A percentile compares a stretch with the other conserved stretches of the same genome.
These are phyloP conservation scores for Phytophthora hibernalis DNA, from an alignment of 352 stramenopile species.

Conservation along the genomic window DNA sequence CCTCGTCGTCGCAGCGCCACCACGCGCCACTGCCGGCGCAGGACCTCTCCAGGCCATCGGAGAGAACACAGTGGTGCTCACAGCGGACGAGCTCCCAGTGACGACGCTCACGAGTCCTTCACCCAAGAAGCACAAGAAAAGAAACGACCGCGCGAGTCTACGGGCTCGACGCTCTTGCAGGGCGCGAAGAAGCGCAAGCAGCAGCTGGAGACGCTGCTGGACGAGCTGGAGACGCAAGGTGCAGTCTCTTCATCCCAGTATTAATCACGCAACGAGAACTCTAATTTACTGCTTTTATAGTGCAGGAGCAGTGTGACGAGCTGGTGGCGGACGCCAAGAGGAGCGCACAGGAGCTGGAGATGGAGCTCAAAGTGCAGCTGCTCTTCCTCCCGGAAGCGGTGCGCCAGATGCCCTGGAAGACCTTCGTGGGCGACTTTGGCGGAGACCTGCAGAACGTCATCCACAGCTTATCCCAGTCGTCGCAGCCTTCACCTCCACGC, in stretches of 20 bases:
- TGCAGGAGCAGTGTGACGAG: conserved; percentile 72
- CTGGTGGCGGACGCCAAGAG: conserved; percentile 59
- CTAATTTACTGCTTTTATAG: conserved; percentile 24
- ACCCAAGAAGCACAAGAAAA: conserved; percentile 40
- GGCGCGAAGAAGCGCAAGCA: conserved; percentile 55
- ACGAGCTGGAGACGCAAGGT: conserved; percentile 75
- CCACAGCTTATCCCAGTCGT: conserved; percentile 54
- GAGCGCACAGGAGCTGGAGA: conserved; percentile 67
- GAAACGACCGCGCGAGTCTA: conserved; percentile 37
- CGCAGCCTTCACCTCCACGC: conserved; percentile 16
- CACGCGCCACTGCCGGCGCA: conserved; percentile 18
- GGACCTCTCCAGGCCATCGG: conserved; percentile 58
- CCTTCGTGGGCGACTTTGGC: conserved; percentile 81
- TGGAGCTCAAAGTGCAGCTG: conserved; percentile 85
- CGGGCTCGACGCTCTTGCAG: conserved; percentile 4
- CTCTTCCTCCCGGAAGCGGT: conserved; percentile 76
- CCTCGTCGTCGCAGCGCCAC: conserved; percentile 37
- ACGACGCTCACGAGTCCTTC: conserved; percentile 27
- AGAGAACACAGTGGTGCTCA: conserved; percentile 69
- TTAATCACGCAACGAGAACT: too few relatives aligned
- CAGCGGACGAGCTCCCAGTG: conserved; percentile 26
- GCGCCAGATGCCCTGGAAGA: conserved; percentile 81
- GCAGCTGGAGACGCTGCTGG: conserved; percentile 50
- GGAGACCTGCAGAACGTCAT: conserved; percentile 79
- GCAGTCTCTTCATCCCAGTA: neutral